Evolutionary conservation across 768 basidiomycete species (phyloP).

Genomic region (Jaapia argillacea): DNA sequence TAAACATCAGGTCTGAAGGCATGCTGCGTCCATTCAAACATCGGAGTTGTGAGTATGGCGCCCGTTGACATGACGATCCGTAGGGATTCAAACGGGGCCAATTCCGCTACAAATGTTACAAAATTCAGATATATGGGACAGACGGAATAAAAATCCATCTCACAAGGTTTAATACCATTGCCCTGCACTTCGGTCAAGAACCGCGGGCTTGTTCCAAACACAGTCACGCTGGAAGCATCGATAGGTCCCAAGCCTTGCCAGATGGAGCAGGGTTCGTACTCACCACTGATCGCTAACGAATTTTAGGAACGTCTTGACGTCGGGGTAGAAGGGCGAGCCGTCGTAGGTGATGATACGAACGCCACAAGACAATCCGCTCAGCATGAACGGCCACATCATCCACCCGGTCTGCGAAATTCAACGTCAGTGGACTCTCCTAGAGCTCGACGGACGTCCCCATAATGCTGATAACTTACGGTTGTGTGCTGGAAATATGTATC

Average conservation of each 20-base stretch:
- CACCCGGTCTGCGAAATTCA: not conserved
- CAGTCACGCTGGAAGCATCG: slow-evolving; percentile 24
- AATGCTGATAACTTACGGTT: slow-evolving; percentile 36
- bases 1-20: slow-evolving; percentile 46
- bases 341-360: slow-evolving; percentile 49
- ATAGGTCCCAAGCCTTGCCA: slow-evolving; percentile 3
- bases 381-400: slow-evolving; percentile 65
- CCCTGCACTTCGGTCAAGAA: slow-evolving; percentile 56
- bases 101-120: slow-evolving; percentile 24
- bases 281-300: slow-evolving; percentile 51
- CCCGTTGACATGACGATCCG: slow-evolving; percentile 47
- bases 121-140: too few species aligned
- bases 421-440: too few species aligned
- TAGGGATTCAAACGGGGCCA: slow-evolving; percentile 46
- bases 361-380: slow-evolving; percentile 42
- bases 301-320: slow-evolving; percentile 39
- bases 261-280: slow-evolving; percentile 6
- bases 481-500: slow-evolving; percentile 70
- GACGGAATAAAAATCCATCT: too few species aligned
- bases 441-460: too few species aligned
- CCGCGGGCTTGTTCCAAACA: slow-evolving; percentile 48
- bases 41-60: slow-evolving; percentile 52
- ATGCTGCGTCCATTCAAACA: slow-evolving; percentile 55
- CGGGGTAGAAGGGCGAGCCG: slow-evolving; percentile 61
- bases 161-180: slow-evolving; percentile 42